Conservation (phyloP, 768 basidiomycete species). For the Mycena indigotica region DNA sequence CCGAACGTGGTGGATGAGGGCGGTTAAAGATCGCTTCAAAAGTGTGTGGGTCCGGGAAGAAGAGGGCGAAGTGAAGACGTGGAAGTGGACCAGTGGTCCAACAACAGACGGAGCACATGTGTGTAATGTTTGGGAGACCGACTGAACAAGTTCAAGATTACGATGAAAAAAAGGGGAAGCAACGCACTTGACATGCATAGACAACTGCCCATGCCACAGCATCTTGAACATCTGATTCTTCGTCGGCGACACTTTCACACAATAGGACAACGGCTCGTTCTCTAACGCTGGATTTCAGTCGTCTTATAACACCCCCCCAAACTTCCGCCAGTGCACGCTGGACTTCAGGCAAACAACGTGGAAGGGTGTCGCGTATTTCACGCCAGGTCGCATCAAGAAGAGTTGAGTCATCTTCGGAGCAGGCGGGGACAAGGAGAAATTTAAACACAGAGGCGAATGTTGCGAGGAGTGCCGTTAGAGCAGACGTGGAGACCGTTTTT, state of each 20-base stretch:
- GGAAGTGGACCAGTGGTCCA: slow-evolving; percentile 53
- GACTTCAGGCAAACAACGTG: slow-evolving; percentile 67
- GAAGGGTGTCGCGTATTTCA: slow-evolving; percentile 49
- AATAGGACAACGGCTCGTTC: slow-evolving; percentile 60
- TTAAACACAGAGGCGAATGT: slow-evolving; percentile 73
- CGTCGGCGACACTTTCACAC: slow-evolving; percentile 42
- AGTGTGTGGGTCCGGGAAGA: slow-evolving; percentile 51
- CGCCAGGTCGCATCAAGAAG: slow-evolving; percentile 53
- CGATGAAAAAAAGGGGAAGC: slow-evolving; percentile 8
- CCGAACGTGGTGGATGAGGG: slow-evolving; percentile 82
- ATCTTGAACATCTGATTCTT: slow-evolving; percentile 49
- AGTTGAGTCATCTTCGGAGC: slow-evolving; percentile 44
- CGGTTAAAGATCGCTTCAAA: slow-evolving; percentile 73
- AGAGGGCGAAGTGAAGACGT: slow-evolving; percentile 41
- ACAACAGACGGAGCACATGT: slow-evolving; percentile 70
- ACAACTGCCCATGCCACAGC: slow-evolving; percentile 75
- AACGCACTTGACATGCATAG: slow-evolving; percentile 74
- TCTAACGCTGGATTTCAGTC: slow-evolving; percentile 63
- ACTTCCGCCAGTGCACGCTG: slow-evolving; percentile 83
- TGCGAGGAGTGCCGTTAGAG: slow-evolving; percentile 64
- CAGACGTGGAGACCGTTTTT: slow-evolving; percentile 51
- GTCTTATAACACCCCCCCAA: slow-evolving; percentile 78
- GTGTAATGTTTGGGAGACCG: slow-evolving; percentile 82
- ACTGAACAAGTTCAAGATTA: slow-evolving; percentile 43
- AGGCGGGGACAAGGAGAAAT: slow-evolving; percentile 65